A percentile compares a stretch with the other conserved stretches of the same genome.
These are phyloP conservation scores for Parachaetomium inaequale DNA, from an alignment of 495 filamentous ascomycete genomes.

Conservation along the genomic window DNA sequence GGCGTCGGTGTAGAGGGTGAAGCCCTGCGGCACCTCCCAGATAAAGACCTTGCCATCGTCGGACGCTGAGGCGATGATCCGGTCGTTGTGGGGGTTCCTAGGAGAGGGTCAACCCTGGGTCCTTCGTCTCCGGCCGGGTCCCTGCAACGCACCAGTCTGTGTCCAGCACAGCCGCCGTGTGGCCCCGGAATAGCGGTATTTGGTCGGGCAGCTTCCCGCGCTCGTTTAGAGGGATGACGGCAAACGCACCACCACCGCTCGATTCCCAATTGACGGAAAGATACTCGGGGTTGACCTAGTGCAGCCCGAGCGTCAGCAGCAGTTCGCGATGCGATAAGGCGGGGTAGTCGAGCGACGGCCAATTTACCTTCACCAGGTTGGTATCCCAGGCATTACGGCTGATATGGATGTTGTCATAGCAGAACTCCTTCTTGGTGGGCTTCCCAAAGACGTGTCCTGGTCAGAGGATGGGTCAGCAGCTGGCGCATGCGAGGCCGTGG, in stretches of 20 bases:
- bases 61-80: conserved; percentile 85
- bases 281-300: conserved; percentile 88
- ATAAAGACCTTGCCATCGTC: conserved; percentile 96
- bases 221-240: conserved; percentile 88
- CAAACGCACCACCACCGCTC: conserved; percentile 93
- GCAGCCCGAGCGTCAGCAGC: conserved; percentile 26
- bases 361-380: conserved; percentile 83
- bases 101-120: conserved; percentile 32
- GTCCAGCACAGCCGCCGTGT: conserved; percentile 92
- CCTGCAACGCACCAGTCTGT: conserved; percentile 75
- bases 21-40: conserved; percentile 89
- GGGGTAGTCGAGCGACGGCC: background rate
- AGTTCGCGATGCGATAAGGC: background rate
- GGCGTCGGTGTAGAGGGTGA: conserved; percentile 75
- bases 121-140: background rate
- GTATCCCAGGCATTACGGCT: conserved; percentile 99
- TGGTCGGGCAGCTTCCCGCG: conserved; percentile 85
- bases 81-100: conserved; percentile 95
- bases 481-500: conserved; percentile 21
- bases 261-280: conserved; percentile 98
- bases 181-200: conserved; percentile 91
- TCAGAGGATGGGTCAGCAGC: conserved; percentile 18
- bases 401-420: conserved; percentile 93
- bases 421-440: conserved; percentile 82
- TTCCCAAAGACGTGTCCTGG: conserved; percentile 97